Conservation (phyloP, 805 yeast genomes). For the Barnettozyma siamensis region DNA sequence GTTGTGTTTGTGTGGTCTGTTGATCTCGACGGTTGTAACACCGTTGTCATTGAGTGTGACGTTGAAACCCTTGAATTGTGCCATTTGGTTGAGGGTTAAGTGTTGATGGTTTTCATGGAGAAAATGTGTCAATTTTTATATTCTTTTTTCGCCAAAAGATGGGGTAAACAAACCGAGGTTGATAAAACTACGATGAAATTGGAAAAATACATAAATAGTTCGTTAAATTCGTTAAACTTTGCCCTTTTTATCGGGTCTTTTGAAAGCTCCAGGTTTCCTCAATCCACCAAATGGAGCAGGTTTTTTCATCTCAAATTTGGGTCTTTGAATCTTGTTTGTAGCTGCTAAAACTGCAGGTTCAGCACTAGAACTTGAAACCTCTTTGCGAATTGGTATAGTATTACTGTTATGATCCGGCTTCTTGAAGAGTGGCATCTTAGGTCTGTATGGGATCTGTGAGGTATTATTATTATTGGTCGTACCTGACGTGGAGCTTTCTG, state of each 20-base stretch:
- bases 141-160: background rate
- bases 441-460: background rate
- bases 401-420: slow-evolving; percentile 7
- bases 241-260: slow-evolving; percentile 22
- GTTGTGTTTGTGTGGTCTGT: slow-evolving; percentile 55
- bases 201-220: background rate
- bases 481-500: background rate
- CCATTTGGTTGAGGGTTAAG: background rate
- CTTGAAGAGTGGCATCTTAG: slow-evolving; percentile 10
- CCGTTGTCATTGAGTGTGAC: slow-evolving; percentile 18
- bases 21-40: slow-evolving; percentile 52
- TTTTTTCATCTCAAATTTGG: slow-evolving; percentile 23
- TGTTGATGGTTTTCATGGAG: background rate
- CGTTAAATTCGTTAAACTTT: slow-evolving; percentile 8
- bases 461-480: background rate
- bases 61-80: slow-evolving; percentile 16
- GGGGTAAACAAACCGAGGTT: background rate
- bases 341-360: background rate
- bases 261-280: slow-evolving; percentile 26
- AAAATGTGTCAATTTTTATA: background rate
- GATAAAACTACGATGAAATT: too few relatives aligned
- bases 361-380: slow-evolving; percentile 1
- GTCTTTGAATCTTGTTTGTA: slow-evolving; percentile 17
- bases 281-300: slow-evolving; percentile 21
- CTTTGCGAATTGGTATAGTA: background rate